These are phyloP conservation scores for Sanghuangporus sanghuang DNA, from an alignment of 1,284 basidiomycete species.

Conservation along the genomic window DNA sequence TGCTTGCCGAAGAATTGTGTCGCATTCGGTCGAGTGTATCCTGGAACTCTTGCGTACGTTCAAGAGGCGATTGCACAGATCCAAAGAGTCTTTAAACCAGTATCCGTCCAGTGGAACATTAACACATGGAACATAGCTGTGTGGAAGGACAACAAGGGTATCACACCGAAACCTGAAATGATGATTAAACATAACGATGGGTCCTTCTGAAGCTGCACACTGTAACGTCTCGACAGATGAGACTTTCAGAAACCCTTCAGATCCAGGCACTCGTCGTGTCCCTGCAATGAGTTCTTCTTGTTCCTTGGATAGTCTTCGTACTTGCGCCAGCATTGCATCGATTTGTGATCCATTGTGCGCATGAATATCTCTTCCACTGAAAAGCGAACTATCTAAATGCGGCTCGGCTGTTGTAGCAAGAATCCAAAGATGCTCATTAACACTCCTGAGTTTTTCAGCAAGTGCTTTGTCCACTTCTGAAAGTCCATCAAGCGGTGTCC, in stretches of 20 bases:
- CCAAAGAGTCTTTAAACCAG: background rate
- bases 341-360: background rate
- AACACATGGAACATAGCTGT: background rate
- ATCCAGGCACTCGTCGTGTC: conserved; percentile 13
- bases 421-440: background rate
- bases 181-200: conserved; percentile 7
- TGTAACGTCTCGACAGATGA: conserved; percentile 9
- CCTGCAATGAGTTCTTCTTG: conserved; percentile 1
- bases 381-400: background rate
- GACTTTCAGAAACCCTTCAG: conserved; percentile 6
- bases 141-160: background rate
- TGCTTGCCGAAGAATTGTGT: conserved; percentile 18
- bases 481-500: background rate
- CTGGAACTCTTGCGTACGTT: background rate
- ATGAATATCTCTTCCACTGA: background rate
- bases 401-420: background rate
- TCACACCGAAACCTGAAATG: background rate
- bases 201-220: conserved; percentile 10
- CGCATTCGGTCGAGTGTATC: conserved; percentile 6
- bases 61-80: background rate
- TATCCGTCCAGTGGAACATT: background rate
- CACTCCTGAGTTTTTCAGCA: background rate
- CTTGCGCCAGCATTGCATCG: background rate
- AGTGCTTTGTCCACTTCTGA: background rate
- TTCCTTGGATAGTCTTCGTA: background rate